Percentiles rank a stretch among this genome's conserved stretches.
phyloP scores from a whole-genome alignment of 2,329 filamentous ascomycete genomes.

The Phialophora chinensis region DNA sequence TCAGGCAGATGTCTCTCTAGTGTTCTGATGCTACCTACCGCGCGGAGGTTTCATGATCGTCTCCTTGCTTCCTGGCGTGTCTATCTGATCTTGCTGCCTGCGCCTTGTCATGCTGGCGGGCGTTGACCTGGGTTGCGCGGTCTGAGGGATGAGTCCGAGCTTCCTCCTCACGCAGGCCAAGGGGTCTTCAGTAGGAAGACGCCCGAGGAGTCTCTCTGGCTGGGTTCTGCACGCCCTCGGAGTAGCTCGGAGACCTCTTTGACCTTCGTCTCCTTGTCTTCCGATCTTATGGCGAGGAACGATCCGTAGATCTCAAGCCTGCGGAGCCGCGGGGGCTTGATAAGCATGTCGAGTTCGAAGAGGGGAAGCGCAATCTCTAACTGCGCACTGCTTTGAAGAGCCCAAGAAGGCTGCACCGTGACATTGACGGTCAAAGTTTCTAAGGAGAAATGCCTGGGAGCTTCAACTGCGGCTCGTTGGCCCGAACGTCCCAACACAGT shows the following conservation, averaged over 20 bases:
- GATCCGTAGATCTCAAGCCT: slow-evolving; percentile 19
- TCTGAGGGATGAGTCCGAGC: neutral
- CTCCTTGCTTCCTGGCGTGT: neutral
- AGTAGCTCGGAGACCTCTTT: slow-evolving; percentile 12
- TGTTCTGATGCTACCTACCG: neutral
- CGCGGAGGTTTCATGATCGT: neutral
- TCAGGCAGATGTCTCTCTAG: neutral
- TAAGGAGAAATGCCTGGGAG: neutral
- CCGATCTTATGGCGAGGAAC: neutral
- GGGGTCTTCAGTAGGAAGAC: slow-evolving; percentile 16
- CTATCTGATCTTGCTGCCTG: neutral
- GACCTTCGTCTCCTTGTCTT: neutral
- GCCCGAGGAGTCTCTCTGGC: slow-evolving; percentile 15
- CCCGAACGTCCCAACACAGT: neutral
- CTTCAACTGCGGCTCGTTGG: neutral
- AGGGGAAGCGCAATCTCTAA: neutral
- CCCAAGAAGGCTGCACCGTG: neutral
- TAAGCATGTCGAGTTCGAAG: neutral
- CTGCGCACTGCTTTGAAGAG: neutral
- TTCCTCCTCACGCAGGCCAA: neutral
- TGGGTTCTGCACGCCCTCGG: slow-evolving; percentile 15
- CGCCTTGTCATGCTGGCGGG: neutral
- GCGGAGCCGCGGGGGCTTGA: slow-evolving; percentile 23
- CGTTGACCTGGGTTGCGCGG: neutral
- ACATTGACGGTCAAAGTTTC: slow-evolving; percentile 5